phyloP scores from a whole-genome alignment of 371 early-diverging fungal genomes.

The Syncephalis fuscata region DNA sequence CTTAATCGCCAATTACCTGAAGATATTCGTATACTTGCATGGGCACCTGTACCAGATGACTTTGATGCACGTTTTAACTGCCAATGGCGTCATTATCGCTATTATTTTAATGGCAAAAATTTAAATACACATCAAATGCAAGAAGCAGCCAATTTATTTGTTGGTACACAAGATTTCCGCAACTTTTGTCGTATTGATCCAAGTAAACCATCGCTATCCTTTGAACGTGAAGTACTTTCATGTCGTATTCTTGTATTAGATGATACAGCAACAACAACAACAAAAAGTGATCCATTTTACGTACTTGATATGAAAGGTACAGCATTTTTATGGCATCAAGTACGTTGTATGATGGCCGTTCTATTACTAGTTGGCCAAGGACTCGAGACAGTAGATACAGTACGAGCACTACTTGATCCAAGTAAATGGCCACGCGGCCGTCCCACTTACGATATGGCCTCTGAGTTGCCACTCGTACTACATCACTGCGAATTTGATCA shows the following conservation, averaged over 20 bases:
- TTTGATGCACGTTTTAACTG: slow-evolving; percentile 90
- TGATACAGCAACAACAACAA: not conserved
- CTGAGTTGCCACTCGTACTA: slow-evolving; percentile 71
- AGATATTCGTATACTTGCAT: slow-evolving; percentile 81
- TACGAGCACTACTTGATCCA: slow-evolving; percentile 36
- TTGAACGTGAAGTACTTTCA: slow-evolving; percentile 46
- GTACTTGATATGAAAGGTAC: slow-evolving; percentile 4
- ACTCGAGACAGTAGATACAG: slow-evolving; percentile 36
- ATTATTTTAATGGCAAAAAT: slow-evolving; percentile 65
- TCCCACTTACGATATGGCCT: slow-evolving; percentile 72
- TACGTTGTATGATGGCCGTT: slow-evolving; percentile 88
- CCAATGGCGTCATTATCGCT: slow-evolving; percentile 71
- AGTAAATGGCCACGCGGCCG: slow-evolving; percentile 14
- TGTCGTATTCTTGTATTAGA: slow-evolving; percentile 41
- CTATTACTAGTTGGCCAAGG: slow-evolving; percentile 70
- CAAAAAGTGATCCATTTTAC: not conserved
- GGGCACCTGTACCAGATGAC: slow-evolving; percentile 60
- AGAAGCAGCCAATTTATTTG: slow-evolving; percentile 40
- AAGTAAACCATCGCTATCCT: slow-evolving; percentile 55
- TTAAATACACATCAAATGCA: slow-evolving; percentile 65
- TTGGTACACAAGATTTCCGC: slow-evolving; percentile 84
- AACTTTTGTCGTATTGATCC: slow-evolving; percentile 91
- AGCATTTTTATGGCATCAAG: slow-evolving; percentile 95
- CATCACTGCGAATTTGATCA: slow-evolving; percentile 72
- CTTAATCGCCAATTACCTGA: slow-evolving; percentile 74